Conservation (phyloP, 495 filamentous ascomycete species). For the Coniosporium apollinis region DNA sequence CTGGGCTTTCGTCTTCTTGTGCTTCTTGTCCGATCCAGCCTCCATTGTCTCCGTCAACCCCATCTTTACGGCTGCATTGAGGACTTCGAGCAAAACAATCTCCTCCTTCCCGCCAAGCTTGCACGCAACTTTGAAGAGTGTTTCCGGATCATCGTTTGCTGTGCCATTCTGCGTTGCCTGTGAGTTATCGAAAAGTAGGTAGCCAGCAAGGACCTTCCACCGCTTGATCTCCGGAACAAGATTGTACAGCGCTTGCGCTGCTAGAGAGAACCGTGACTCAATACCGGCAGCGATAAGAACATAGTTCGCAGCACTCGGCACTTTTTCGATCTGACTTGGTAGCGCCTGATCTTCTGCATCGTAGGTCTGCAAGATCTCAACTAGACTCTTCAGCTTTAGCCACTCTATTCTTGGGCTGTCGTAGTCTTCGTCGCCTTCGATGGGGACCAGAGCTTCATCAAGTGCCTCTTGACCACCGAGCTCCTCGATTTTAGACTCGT, state of each 20-base stretch:
- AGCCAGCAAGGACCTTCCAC: slow-evolving; percentile 80
- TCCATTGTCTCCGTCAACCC: slow-evolving; percentile 38
- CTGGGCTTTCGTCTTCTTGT: slow-evolving; percentile 31
- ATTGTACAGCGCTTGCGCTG: slow-evolving; percentile 69
- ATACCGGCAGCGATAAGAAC: slow-evolving; percentile 37
- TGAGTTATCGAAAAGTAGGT: slow-evolving; percentile 84
- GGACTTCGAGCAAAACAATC: slow-evolving; percentile 66
- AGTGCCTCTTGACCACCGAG: slow-evolving; percentile 65
- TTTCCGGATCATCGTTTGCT: slow-evolving; percentile 37
- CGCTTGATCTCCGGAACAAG: slow-evolving; percentile 59
- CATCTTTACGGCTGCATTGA: slow-evolving; percentile 60
- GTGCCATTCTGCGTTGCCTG: slow-evolving; percentile 31
- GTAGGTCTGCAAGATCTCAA: slow-evolving; percentile 65
- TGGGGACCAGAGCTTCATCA: slow-evolving; percentile 44
- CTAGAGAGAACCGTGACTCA: slow-evolving; percentile 71
- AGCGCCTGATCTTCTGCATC: slow-evolving; percentile 28
- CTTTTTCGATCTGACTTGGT: slow-evolving; percentile 15
- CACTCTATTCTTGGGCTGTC: slow-evolving; percentile 61
- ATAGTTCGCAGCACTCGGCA: slow-evolving; percentile 16
- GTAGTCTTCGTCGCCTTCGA: slow-evolving; percentile 47
- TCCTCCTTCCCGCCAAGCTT: slow-evolving; percentile 67
- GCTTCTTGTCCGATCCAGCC: slow-evolving; percentile 14
- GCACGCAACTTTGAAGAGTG: slow-evolving; percentile 44
- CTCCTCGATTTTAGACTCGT: slow-evolving; percentile 65
- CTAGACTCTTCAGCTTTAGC: slow-evolving; percentile 82